phyloP scores from a whole-genome alignment of 192 early-diverging fungal species.

The Podochytrium sp. region DNA sequence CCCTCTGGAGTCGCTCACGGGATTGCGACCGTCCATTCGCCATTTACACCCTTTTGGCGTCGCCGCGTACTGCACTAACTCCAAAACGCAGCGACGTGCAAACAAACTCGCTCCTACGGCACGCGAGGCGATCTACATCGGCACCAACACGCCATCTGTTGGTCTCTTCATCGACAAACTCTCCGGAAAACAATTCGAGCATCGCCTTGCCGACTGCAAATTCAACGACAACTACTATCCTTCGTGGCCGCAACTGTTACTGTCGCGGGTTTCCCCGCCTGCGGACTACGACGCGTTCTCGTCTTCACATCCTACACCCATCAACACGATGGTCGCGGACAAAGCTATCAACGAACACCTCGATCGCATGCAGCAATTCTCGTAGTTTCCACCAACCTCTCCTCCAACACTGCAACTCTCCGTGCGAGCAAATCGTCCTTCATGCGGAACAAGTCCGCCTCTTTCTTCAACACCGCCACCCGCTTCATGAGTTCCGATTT shows the following conservation, averaged over 20 bases:
- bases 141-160: not conserved
- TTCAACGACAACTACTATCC: not conserved
- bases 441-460: too few relatives aligned
- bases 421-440: too few relatives aligned
- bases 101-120: not conserved
- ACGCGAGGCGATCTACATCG: not conserved
- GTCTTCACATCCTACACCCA: too few relatives aligned
- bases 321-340: too few relatives aligned
- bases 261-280: too few relatives aligned
- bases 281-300: too few relatives aligned
- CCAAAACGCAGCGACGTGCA: not conserved
- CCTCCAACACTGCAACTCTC: too few relatives aligned
- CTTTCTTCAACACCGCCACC: too few relatives aligned
- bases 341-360: too few relatives aligned
- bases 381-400: too few relatives aligned
- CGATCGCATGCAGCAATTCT: too few relatives aligned
- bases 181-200: not conserved
- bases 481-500: too few relatives aligned
- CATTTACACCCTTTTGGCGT: not conserved
- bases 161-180: not conserved
- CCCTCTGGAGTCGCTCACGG: not conserved
- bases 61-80: not conserved
- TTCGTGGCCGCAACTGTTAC: not conserved
- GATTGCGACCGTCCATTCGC: not conserved
- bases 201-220: not conserved